Evolutionary conservation across 2,329 filamentous ascomycete species (phyloP).

Genomic region (Pyrenochaeta sp.): DNA sequence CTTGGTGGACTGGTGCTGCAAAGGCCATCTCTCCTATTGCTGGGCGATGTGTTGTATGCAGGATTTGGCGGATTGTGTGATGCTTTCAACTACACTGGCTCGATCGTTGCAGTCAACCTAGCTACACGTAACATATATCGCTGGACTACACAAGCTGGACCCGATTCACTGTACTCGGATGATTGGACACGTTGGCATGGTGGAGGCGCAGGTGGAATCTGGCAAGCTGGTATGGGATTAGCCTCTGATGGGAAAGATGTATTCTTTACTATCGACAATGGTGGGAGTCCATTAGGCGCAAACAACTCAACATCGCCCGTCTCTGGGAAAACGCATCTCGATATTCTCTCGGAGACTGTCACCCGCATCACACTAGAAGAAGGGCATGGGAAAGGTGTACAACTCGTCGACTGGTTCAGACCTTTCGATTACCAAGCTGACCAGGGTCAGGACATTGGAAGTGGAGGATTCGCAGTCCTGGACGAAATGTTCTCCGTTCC

Average conservation of each 20-base stretch:
- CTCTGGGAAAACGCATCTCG: constrained; percentile 9
- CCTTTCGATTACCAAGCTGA: constrained; percentile 17
- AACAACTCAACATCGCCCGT: constrained; percentile 8
- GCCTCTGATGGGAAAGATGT: constrained; percentile 28
- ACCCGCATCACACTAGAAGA: constrained; percentile 14
- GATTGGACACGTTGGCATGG: constrained; percentile 29
- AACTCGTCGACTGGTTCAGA: constrained; percentile 25
- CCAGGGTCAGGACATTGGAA: constrained; percentile 23
- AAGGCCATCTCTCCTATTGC: constrained; percentile 58
- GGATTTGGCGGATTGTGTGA: constrained; percentile 66
- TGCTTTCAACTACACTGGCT: constrained; percentile 63
- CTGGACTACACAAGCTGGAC: constrained; percentile 26
- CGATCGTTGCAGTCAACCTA: constrained; percentile 26
- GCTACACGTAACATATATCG: constrained; percentile 17
- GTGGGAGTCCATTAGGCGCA: constrained; percentile 1
- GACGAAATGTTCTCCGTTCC: constrained; percentile 25
- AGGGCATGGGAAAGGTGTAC: constrained; percentile 10
- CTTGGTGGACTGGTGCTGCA: constrained; percentile 63
- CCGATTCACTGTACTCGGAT: constrained; percentile 13
- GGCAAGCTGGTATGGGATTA: constrained; percentile 26
- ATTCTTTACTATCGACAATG: constrained; percentile 26
- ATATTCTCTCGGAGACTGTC: constrained; percentile 19
- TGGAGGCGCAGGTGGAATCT: constrained; percentile 26
- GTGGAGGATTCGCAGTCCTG: constrained; percentile 24
- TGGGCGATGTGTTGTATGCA: constrained; percentile 60